Evolutionary conservation across 352 stramenopile species (phyloP), one percentile per base, ranked within the genome.

Genomic region (Phytopythium montanum): DNA sequence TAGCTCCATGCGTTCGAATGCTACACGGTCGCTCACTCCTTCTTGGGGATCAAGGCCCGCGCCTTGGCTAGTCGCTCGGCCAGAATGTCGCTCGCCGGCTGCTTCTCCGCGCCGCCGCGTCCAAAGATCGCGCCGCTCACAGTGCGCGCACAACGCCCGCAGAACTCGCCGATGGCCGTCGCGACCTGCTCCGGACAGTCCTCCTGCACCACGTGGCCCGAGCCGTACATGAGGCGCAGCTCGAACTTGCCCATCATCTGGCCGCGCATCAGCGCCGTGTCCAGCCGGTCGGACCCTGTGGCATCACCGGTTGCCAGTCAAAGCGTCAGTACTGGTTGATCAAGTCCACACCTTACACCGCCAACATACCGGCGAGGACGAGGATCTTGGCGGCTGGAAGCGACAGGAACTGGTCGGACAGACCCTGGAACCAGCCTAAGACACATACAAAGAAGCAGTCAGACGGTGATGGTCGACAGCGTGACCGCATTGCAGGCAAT

Each of bases 161-260:
- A 76, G 39, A 95, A 92, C 25, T 94, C 79, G 14, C 69, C 62
- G 54, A 94, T 75, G 19, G 79, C 73, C n/a, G 75, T 72, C 19
- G 81, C 79, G 45, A 90, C 67, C 60, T 93, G 81, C 23, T 89
- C 75, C 2, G 86, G 86, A 54, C 81, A 92, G 59, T 96, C 84
- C 68, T 96, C 87, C 66, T 96, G 87, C 55, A 96, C 94, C 49
- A 84, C 83, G 56, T 96, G 87, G n/a, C 87, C 88, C n/a, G 80
- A 82, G 48, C 84, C 88, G 60, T 95, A 94, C 59, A 95, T 81
- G 34, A 95, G 64, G 26, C 82, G 72, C 52, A 96, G 76, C 63
- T 96, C 85, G 41, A 96, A 96, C 62, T 96, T 96, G 36, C 88
- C 88, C 81, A 95, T 92, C 88, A 96, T 96, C 65, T 96, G 88